A percentile compares a stretch with the other conserved stretches of the same genome.
Conservation (phyloP, 2,329 filamentous ascomycete genomes). For the Fusarium siculi region DNA sequence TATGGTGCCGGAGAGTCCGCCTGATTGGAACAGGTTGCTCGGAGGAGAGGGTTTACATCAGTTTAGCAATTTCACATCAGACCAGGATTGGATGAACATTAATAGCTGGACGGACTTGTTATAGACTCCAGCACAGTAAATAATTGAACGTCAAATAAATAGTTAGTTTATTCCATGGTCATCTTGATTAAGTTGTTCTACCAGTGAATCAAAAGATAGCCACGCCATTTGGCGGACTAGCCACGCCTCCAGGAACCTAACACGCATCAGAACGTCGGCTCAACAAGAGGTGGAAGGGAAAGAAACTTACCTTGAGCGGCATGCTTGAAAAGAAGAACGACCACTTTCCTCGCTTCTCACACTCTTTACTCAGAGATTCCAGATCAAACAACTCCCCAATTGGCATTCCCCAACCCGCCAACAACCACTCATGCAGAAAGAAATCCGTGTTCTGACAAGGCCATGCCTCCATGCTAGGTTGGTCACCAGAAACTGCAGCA, state of each 20-base stretch:
- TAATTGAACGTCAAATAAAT: not conserved
- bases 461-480: conserved; percentile 63
- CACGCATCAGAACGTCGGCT: not conserved
- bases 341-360: conserved; percentile 48
- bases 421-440: conserved; percentile 56
- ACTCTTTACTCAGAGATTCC: conserved; percentile 51
- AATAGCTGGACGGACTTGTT: conserved; percentile 40
- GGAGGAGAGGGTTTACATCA: conserved; percentile 32
- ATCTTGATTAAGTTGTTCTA: fast-evolving
- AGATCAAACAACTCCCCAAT: conserved; percentile 62
- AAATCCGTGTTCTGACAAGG: conserved; percentile 49
- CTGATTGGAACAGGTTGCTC: conserved; percentile 40
- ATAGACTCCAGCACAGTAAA: not conserved
- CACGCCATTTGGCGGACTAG: conserved; percentile 22
- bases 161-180: not conserved
- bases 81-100: conserved; percentile 43
- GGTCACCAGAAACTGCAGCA: conserved; percentile 66
- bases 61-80: conserved; percentile 28
- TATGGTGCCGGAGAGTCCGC: conserved; percentile 38
- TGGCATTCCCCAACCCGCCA: conserved; percentile 63
- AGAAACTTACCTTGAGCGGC: conserved; percentile 19
- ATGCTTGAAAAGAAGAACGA: conserved; percentile 52
- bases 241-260: conserved; percentile 25
- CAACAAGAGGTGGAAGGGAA: fast-evolving
- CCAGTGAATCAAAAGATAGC: conserved; percentile 5